Evolutionary conservation across 148 eudicot genomes (phyloP), one percentile per base, ranked within the genome.

Genomic region (Tetragonia tetragonoides): DNA sequence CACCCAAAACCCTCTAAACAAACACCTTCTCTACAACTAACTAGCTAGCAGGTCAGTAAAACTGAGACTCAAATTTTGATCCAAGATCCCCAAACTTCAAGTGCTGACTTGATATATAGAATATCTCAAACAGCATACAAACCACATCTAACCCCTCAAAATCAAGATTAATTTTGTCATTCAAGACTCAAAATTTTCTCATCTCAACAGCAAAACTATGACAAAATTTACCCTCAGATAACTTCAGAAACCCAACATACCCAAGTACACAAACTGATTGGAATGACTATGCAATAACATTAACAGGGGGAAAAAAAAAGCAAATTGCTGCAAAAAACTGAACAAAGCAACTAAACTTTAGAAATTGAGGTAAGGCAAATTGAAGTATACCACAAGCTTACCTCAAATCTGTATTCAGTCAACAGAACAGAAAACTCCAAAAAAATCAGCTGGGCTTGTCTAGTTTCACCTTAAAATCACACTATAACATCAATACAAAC

Each of bases 1-100:
- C 60, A 20, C 59, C 66, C 67, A 61, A 49, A 60, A 57, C 28
- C 70, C 70, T 79, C 53, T 65, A 18, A 4, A 41, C 68, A 34
- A 65, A 66, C 47, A 57, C 46, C 57, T 56, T 5, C 40, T 38
- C 47, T 64, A 49, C 65, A n/a, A 20, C 40, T 23, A 60, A 15
- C n/a, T 28, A 42, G 56, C 51, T 68, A 53, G 2, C 71, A 20
- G 17, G 51, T 23, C 39, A 41, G 21, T 34, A 9, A 62, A 38
- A 65, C 71, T 28, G 20, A 18, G 10, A 21, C 72, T 66, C 46
- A 53, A 51, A 12, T 49, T 72, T 40, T 59, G 53, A 72, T 65
- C 57, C 72, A 46, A 79, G 77, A 79, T 79, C 82, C 68, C 41
- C 72, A 66, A 73, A 73, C 3, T 54, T 72, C 47, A 40, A 53